A percentile compares a stretch with the other conserved stretches of the same genome.
Evolutionary conservation across 495 filamentous ascomycete species (phyloP).

Genomic region (Trichodelitschia bisporula): DNA sequence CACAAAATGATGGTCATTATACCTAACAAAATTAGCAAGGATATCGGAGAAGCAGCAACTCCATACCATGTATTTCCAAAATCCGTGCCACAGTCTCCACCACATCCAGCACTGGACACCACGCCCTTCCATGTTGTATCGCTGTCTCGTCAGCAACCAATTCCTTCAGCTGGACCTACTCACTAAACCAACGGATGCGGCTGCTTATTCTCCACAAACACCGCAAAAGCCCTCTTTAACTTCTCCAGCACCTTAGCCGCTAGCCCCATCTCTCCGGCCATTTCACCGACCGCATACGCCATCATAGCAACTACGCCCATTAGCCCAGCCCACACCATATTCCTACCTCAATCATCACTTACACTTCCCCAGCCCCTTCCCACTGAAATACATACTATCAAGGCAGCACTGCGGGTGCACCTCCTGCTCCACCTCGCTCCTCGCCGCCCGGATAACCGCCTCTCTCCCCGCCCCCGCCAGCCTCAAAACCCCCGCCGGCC

Average conservation of each 20-base stretch:
- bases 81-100: neutral
- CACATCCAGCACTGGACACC: neutral
- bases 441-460: neutral
- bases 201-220: constrained; percentile 2
- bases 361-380: constrained; percentile 1
- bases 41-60: no score
- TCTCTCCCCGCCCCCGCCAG: no score
- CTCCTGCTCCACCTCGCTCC: neutral
- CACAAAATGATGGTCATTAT: constrained; percentile 4
- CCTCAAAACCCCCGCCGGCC: no score
- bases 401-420: neutral
- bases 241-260: neutral
- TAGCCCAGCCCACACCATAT: neutral
- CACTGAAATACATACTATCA: constrained; percentile 3
- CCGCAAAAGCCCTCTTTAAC: constrained; percentile 1
- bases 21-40: no score
- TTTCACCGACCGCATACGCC: neutral
- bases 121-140: neutral
- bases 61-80: constrained; percentile 2
- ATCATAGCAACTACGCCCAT: constrained; percentile 1
- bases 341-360: neutral
- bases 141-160: no score
- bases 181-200: constrained; percentile 1
- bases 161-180: no score
- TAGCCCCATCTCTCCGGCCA: neutral